Evolutionary conservation across 148 eudicot genomes (phyloP).

Genomic region (Amaranthus palmeri): DNA sequence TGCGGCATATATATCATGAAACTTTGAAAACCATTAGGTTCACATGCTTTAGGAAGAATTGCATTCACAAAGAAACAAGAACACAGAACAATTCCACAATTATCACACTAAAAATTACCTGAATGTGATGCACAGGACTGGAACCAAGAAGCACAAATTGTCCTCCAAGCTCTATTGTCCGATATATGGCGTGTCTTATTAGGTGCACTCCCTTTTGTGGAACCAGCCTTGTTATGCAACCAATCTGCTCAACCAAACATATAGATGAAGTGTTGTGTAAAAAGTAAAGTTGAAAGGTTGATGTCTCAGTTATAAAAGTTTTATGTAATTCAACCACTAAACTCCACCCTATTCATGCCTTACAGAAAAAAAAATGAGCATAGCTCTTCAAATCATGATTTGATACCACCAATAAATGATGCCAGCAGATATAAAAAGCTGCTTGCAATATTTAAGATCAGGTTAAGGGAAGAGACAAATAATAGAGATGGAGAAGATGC

Average conservation of each 20-base stretch:
- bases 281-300: background rate
- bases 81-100: background rate
- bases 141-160: constrained; percentile 95
- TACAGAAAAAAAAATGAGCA: background rate
- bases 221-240: constrained; percentile 92
- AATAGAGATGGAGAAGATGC: background rate
- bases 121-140: constrained; percentile 88
- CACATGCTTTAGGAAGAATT: background rate
- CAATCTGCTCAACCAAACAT: constrained; percentile 48
- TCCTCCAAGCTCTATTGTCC: constrained; percentile 78
- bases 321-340: background rate
- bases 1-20: background rate
- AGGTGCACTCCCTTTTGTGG: constrained; percentile 98
- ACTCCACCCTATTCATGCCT: background rate
- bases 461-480: background rate
- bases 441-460: background rate
- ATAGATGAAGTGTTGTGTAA: background rate
- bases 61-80: background rate
- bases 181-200: constrained; percentile 88
- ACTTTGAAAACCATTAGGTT: background rate
- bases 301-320: background rate
- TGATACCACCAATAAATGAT: background rate
- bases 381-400: background rate
- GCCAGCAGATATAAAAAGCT: background rate
- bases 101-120: constrained; percentile 34